Evolutionary conservation across 805 yeast species (phyloP).

Genomic region (Suhomyces kilbournensis): DNA sequence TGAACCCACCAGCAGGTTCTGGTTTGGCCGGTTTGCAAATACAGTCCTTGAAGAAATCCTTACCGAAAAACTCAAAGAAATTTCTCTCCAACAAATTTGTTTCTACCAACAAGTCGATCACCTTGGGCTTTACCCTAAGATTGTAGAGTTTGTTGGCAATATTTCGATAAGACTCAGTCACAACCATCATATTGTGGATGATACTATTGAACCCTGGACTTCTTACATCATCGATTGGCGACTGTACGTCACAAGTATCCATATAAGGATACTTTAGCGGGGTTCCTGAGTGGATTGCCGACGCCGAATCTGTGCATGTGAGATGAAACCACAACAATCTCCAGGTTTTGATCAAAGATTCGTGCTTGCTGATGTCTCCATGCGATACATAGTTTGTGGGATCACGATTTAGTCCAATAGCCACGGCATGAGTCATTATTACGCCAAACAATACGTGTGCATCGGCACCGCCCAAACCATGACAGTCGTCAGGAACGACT

Average conservation of each 20-base stretch:
- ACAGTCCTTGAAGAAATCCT: slow-evolving; percentile 39
- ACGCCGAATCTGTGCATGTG: slow-evolving; percentile 26
- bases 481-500: slow-evolving; percentile 42
- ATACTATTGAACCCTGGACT: slow-evolving; percentile 13
- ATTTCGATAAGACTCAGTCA: slow-evolving; percentile 28
- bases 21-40: slow-evolving; percentile 32
- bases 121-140: slow-evolving; percentile 27
- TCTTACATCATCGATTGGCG: slow-evolving; percentile 17
- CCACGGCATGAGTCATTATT: slow-evolving; percentile 35
- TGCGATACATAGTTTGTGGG: slow-evolving; percentile 31
- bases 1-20: slow-evolving; percentile 13
- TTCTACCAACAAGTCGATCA: slow-evolving; percentile 33
- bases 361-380: slow-evolving; percentile 27
- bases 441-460: slow-evolving; percentile 37
- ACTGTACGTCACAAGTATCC: slow-evolving; percentile 33
- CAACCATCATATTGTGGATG: slow-evolving; percentile 11
- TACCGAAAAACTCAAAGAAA: slow-evolving; percentile 37
- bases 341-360: slow-evolving; percentile 30
- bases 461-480: slow-evolving; percentile 40
- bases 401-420: slow-evolving; percentile 41
- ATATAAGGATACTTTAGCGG: slow-evolving; percentile 23
- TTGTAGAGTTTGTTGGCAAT: slow-evolving; percentile 26
- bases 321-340: slow-evolving; percentile 36
- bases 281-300: slow-evolving; percentile 33
- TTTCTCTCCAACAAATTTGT: slow-evolving; percentile 35